phyloP scores from a whole-genome alignment of 495 filamentous ascomycete genomes.

The Penicillium canariense region DNA sequence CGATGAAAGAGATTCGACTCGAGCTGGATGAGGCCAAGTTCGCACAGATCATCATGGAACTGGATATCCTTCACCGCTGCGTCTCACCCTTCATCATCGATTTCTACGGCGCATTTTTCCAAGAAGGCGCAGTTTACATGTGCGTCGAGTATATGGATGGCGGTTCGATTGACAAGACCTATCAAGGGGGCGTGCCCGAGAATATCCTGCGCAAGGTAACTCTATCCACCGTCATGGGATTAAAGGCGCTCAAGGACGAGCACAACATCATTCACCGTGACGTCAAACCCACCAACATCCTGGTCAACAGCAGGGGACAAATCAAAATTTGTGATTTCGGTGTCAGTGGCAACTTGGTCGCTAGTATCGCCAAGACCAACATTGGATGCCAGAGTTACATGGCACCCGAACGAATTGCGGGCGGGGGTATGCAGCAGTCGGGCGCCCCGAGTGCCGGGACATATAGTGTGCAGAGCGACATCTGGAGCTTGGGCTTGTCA shows the following conservation, averaged over 20 bases:
- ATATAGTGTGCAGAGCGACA: conserved; percentile 97
- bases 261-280: conserved; percentile 99
- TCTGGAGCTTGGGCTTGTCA: conserved; percentile 93
- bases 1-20: conserved; percentile 98
- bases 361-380: conserved; percentile 97
- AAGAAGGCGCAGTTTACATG: conserved; percentile 98
- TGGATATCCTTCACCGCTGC: conserved; percentile 94
- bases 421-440: conserved; percentile 75
- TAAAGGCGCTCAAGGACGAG: conserved; percentile 93
- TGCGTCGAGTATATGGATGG: conserved; percentile 99
- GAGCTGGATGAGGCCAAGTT: conserved; percentile 97
- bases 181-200: conserved; percentile 90
- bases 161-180: conserved; percentile 96
- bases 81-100: conserved; percentile 95
- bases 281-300: conserved; percentile 97
- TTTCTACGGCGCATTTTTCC: conserved; percentile 98
- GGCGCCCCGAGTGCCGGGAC: conserved; percentile 73
- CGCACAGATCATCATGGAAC: conserved; percentile 94
- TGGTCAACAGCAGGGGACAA: conserved; percentile 85
- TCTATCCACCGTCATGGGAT: conserved; percentile 83
- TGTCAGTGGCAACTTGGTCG: conserved; percentile 93
- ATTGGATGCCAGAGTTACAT: conserved; percentile 99
- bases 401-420: conserved; percentile 93
- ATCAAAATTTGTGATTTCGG: conserved; percentile 99
- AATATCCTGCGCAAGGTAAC: conserved; percentile 86